These are phyloP conservation scores for Cercospora sp. DNA, from an alignment of 2,329 filamentous ascomycete genomes.

Conservation along the genomic window DNA sequence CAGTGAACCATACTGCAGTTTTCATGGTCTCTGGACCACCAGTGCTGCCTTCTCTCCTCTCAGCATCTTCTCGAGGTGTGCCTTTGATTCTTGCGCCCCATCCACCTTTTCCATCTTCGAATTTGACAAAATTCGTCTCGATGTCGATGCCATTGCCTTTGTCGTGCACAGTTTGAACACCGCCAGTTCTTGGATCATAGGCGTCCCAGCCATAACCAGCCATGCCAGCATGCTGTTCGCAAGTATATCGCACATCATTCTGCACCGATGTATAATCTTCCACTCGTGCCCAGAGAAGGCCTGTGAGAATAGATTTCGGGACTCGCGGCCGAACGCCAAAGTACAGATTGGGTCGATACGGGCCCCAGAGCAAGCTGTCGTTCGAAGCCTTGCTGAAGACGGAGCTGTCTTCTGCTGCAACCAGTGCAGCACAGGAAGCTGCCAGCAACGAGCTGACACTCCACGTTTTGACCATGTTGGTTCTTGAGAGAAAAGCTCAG, in stretches of 20 bases:
- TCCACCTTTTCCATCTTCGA: constrained; percentile 73
- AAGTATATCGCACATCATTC: constrained; percentile 83
- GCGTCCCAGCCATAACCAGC: constrained; percentile 97
- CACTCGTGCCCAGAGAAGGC: constrained; percentile 84
- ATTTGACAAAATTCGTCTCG: constrained; percentile 90
- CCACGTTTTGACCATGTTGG: constrained; percentile 31
- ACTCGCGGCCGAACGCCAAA: constrained; percentile 85
- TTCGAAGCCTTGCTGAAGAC: constrained; percentile 59
- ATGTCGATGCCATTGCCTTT: constrained; percentile 84
- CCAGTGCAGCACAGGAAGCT: constrained; percentile 27
- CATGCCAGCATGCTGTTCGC: constrained; percentile 93
- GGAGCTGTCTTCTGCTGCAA: constrained; percentile 26
- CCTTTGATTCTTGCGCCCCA: constrained; percentile 92
- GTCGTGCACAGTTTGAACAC: constrained; percentile 88
- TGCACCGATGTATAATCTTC: constrained; percentile 77
- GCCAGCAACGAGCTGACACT: constrained; percentile 28
- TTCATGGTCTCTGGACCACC: constrained; percentile 56
- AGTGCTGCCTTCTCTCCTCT: constrained; percentile 39
- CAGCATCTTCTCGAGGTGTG: constrained; percentile 67
- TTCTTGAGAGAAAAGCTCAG: background rate
- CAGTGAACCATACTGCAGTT: constrained; percentile 79
- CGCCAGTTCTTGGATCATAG: constrained; percentile 86
- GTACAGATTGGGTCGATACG: constrained; percentile 90
- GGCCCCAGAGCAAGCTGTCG: constrained; percentile 89
- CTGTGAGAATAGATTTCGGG: constrained; percentile 77